phyloP scores from a whole-genome alignment of 495 filamentous ascomycete species.

The Pyrenopolyporus hunteri region DNA sequence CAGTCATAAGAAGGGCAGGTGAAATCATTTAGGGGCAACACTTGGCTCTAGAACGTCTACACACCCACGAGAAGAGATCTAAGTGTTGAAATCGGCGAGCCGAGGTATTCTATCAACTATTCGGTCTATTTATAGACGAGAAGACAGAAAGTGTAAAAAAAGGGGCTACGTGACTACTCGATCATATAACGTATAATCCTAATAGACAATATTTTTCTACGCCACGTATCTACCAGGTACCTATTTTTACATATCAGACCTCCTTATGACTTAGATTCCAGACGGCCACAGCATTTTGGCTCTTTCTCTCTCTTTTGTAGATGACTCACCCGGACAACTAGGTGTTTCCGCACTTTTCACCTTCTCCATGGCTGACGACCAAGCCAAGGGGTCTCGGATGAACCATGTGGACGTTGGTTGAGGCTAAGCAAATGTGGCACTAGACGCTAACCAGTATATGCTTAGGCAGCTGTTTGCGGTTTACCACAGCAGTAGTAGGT shows the following conservation, averaged over 20 bases:
- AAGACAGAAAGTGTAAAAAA: too few species aligned
- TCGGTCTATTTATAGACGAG: too few species aligned
- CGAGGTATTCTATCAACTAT: too few species aligned
- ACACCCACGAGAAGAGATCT: too few species aligned
- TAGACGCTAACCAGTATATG: neutral
- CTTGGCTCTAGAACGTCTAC: too few species aligned
- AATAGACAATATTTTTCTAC: neutral
- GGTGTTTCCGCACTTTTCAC: neutral
- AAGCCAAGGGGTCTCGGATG: neutral
- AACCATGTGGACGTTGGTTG: neutral
- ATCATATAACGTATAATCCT: too few species aligned
- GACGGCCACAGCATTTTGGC: neutral
- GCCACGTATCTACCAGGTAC: too few species aligned
- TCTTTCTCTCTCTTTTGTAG: neutral
- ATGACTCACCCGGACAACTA: neutral
- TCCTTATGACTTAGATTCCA: too few species aligned
- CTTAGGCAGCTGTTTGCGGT: neutral
- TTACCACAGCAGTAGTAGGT: neutral
- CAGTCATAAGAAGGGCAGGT: too few species aligned
- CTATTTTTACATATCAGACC: neutral
- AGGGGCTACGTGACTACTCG: too few species aligned
- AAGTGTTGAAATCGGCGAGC: too few species aligned
- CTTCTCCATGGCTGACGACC: neutral
- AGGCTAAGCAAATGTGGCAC: neutral
- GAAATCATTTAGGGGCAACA: too few species aligned